These are phyloP conservation scores for Stephania yunnanensis DNA, from an alignment of 164 flowering plant genomes.

Conservation along the genomic window DNA sequence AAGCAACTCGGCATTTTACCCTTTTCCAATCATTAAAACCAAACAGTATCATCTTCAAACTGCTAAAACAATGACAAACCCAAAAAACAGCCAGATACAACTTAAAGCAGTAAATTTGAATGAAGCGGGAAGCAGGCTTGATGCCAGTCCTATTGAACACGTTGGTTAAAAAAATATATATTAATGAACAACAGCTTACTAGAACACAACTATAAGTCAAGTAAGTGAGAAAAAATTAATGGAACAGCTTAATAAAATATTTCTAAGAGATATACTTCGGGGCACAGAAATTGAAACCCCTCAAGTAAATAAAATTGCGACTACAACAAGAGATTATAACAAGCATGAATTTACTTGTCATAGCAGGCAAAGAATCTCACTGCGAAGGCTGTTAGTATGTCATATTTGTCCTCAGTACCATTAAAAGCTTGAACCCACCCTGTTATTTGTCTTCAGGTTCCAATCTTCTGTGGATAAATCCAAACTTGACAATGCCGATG, in stretches of 20 bases:
- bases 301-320: constrained; percentile 6
- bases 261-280: not conserved
- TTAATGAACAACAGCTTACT: constrained; percentile 1
- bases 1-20: not conserved
- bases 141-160: not conserved
- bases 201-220: not conserved
- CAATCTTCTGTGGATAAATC: constrained; percentile 8
- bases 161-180: not conserved
- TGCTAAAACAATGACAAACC: not conserved
- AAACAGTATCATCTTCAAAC: not conserved
- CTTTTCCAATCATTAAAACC: not conserved
- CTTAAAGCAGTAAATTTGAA: not conserved
- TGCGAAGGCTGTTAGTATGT: constrained; percentile 22
- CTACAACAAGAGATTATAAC: constrained; percentile 4
- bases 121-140: not conserved
- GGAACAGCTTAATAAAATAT: constrained; percentile 6
- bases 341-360: not conserved
- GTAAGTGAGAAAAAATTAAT: not conserved
- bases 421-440: constrained; percentile 7
- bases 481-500: constrained; percentile 12
- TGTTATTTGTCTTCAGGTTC: not conserved
- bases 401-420: constrained; percentile 22
- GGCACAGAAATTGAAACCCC: constrained; percentile 6
- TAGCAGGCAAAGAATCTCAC: constrained; percentile 12
- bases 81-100: not conserved